Evolutionary conservation across 2,329 filamentous ascomycete species (phyloP).

Genomic region (Sporothrix globosa): DNA sequence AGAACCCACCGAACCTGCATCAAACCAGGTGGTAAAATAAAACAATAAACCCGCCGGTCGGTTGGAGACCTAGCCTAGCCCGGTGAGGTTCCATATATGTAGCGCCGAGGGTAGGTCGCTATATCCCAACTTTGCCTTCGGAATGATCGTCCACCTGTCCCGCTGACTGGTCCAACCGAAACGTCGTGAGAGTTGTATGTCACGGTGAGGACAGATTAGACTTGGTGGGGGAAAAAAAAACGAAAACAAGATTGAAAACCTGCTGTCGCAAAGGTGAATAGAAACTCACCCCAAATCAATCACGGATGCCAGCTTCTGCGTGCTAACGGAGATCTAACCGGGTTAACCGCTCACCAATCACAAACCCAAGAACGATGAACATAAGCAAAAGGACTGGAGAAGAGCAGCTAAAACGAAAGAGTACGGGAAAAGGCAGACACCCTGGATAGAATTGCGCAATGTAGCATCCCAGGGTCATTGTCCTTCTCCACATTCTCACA

Average conservation of each 20-base stretch:
- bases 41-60: not conserved
- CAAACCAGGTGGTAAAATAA: not conserved
- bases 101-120: not conserved
- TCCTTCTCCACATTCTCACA: constrained; percentile 28
- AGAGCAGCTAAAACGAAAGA: not conserved
- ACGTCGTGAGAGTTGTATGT: not conserved
- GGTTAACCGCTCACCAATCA: constrained; percentile 32
- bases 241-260: not conserved
- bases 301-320: constrained; percentile 32
- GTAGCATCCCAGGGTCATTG: constrained; percentile 26
- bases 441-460: constrained; percentile 31
- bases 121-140: not conserved
- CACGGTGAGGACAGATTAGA: not conserved
- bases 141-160: constrained; percentile 1
- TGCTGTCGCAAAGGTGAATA: constrained; percentile 6
- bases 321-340: constrained; percentile 29
- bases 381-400: not conserved
- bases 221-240: not conserved
- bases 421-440: constrained; percentile 22
- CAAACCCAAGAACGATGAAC: not conserved
- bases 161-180: not conserved
- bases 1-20: not conserved
- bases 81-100: not conserved
- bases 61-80: not conserved
- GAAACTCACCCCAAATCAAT: constrained; percentile 1